Percentiles rank a stretch among this genome's conserved stretches.
Evolutionary conservation across 306 rosid genomes (phyloP).

Genomic region (Quercus mongolica): DNA sequence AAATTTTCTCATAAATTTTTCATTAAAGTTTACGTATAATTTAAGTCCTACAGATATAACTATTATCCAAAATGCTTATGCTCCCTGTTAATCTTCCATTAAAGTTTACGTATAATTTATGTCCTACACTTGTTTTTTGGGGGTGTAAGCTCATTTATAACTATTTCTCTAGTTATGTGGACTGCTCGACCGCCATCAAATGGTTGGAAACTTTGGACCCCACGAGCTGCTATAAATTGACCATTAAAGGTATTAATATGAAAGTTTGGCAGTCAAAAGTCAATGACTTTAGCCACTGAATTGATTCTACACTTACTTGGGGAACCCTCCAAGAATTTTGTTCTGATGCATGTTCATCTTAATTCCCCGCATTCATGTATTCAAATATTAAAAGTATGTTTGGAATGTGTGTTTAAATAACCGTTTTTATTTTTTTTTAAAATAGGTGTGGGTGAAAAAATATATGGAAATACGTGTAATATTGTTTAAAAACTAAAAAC

Average conservation of each 20-base stretch:
- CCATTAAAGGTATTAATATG: not conserved
- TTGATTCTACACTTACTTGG: conserved; percentile 1
- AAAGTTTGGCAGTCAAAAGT: conserved; percentile 40
- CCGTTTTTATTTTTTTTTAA: too few species aligned
- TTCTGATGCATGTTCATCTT: conserved; percentile 14
- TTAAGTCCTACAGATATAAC: too few species aligned
- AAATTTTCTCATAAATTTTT: too few species aligned
- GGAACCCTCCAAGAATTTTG: not conserved
- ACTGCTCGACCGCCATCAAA: not conserved
- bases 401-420: too few species aligned
- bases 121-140: too few species aligned
- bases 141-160: too few species aligned
- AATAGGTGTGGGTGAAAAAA: fast-evolving
- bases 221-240: conserved; percentile 13
- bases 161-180: not conserved
- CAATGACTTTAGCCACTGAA: not conserved
- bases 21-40: too few species aligned
- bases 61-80: too few species aligned
- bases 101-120: too few species aligned
- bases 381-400: not conserved
- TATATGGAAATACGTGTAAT: too few species aligned
- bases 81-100: too few species aligned
- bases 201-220: not conserved
- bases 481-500: too few species aligned
- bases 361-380: conserved; percentile 12